These are phyloP conservation scores for Graphium sp. DNA, from an alignment of 2,329 filamentous ascomycete species.

Conservation along the genomic window DNA sequence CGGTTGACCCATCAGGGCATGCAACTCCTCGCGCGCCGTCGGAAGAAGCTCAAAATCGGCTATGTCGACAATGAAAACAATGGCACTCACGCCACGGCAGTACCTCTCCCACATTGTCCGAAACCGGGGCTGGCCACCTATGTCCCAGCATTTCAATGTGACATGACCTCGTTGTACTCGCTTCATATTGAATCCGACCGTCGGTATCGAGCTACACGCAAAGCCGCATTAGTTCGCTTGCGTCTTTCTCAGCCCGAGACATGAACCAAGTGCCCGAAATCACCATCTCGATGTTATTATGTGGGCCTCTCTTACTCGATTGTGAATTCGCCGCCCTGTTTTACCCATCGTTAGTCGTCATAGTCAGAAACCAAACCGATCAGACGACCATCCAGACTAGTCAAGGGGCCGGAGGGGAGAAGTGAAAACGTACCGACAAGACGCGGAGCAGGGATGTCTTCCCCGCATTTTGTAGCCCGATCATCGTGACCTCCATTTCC, in stretches of 20 bases:
- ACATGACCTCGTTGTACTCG: constrained; percentile 95
- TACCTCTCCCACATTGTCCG: constrained; percentile 99
- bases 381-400: neutral
- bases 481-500: constrained; percentile 99
- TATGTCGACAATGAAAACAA: constrained; percentile 96
- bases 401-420: constrained; percentile 2
- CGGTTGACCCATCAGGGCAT: constrained; percentile 70
- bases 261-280: too few species aligned
- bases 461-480: constrained; percentile 92
- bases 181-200: constrained; percentile 99
- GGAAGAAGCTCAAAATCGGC: constrained; percentile 69
- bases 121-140: constrained; percentile 92
- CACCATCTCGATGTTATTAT: constrained; percentile 8
- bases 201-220: constrained; percentile 75
- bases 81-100: constrained; percentile 91
- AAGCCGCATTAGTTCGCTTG: too few species aligned
- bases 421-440: constrained; percentile 59
- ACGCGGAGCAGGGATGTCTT: constrained; percentile 92
- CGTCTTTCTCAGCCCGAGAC: too few species aligned
- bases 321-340: constrained; percentile 90
- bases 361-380: constrained; percentile 1
- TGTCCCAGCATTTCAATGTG: constrained; percentile 97
- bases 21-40: constrained; percentile 81
- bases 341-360: neutral
- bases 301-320: constrained; percentile 62